phyloP scores from a whole-genome alignment of 805 yeast genomes.

The Ogataea nitratoaversa region DNA sequence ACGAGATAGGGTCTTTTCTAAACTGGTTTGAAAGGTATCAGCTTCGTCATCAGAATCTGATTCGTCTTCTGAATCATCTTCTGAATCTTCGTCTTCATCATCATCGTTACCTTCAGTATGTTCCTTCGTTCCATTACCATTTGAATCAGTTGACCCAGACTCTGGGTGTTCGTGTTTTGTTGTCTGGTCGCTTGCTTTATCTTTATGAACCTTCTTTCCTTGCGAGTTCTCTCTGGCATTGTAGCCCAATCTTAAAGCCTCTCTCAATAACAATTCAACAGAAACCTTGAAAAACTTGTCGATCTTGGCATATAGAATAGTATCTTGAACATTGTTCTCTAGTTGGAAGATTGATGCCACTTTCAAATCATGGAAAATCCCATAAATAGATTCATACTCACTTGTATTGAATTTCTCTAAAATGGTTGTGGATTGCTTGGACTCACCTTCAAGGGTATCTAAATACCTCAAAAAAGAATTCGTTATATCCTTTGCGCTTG shows the following conservation, averaged over 20 bases:
- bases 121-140: conserved; percentile 1
- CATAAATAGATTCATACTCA: conserved; percentile 47
- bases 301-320: conserved; percentile 41
- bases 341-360: conserved; percentile 43
- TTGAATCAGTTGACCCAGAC: neutral
- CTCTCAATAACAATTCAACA: conserved; percentile 61
- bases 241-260: conserved; percentile 44
- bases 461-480: conserved; percentile 37
- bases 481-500: conserved; percentile 39
- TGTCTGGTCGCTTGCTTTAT: neutral
- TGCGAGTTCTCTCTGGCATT: conserved; percentile 10
- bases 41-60: conserved; percentile 11
- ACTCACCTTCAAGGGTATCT: conserved; percentile 26
- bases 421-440: conserved; percentile 35
- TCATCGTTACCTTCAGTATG: conserved; percentile 3
- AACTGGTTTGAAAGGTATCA: conserved; percentile 10
- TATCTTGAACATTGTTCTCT: conserved; percentile 44
- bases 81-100: conserved; percentile 10
- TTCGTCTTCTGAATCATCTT: conserved; percentile 10
- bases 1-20: conserved; percentile 42
- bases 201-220: neutral
- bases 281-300: conserved; percentile 63
- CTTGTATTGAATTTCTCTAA: conserved; percentile 34
- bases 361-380: conserved; percentile 63
- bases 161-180: conserved; percentile 10